Base-by-base conservation (phyloP, 2,329 filamentous ascomycete genomes). In the Coniochaeta sp. region DNA sequence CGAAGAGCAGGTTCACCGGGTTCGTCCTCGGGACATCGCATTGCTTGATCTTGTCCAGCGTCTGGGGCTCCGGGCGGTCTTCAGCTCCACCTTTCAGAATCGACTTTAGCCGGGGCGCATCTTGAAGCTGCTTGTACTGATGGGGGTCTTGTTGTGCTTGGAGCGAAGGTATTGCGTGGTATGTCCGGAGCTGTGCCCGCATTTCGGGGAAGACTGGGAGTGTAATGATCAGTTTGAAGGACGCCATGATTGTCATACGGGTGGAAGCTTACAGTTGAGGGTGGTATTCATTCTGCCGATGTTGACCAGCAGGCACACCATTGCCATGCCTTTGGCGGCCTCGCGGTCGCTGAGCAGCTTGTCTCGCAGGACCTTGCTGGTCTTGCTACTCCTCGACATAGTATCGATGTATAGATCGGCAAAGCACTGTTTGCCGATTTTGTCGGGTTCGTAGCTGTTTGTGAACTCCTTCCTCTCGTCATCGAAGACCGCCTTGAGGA, bases 261-360 rank as follows among this genome's bases (percentile, higher is more conserved):
- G n/a, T n/a, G n/a, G n/a, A n/a, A n/a, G n/a, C 83, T 65, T 75
- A 96, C 91, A 97, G 65, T 99, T 99, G 47, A 99, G 76, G 0
- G 94, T 99, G 1, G 94, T 99, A 70, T 99, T 99, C 94, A 99
- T 99, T 57, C 94, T 81, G 53, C 94, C 94, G 57, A 99, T 89
- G 64, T 99, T 99, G 67, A 99, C 94, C 61, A 99, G 74, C 58
- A 99, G 74, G 70, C 94, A 99, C 53, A 99, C 92, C 94, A 99
- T 99, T 50, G 94, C 94, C 94, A 99, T 99, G 64, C 90, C 92
- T 67, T 96, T 91, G 31, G 92, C 94, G 20, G 91, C 91, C 57
- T 90, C 86, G 63, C 89, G 85, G 67, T 99, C 94, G 59, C 86
- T 94, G 63, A 96, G 79, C 57, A 99, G 78, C 75, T 99, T 97